Percentiles rank a stretch among this genome's conserved stretches.
Evolutionary conservation across 192 early-diverging fungal species (phyloP).

Genomic region (Dissophora ornata): DNA sequence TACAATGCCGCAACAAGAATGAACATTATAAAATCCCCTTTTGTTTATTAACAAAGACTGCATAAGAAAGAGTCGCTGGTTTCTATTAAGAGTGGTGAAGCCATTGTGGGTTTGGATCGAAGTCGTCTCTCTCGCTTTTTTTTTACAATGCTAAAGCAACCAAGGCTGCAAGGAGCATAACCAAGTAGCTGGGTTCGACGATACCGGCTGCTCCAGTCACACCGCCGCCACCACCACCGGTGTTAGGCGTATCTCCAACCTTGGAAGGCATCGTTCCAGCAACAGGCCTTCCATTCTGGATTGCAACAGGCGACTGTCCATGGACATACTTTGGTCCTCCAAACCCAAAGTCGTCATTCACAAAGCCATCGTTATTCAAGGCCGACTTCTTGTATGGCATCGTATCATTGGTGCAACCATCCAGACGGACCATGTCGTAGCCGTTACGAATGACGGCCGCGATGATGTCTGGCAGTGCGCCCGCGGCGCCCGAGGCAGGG

Average conservation of each 20-base stretch:
- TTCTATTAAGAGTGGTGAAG: too few relatives aligned
- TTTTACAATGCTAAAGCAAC: slow-evolving; percentile 14
- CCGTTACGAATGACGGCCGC: slow-evolving; percentile 53
- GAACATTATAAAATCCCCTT: too few relatives aligned
- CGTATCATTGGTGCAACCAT: slow-evolving; percentile 64
- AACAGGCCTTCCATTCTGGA: slow-evolving; percentile 44
- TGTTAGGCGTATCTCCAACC: background rate
- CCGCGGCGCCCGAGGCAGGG: slow-evolving; percentile 59
- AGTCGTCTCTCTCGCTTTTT: background rate
- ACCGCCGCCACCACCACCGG: background rate
- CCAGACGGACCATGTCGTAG: slow-evolving; percentile 65
- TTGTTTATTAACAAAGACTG: too few relatives aligned
- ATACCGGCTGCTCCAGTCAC: background rate
- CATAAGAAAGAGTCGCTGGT: too few relatives aligned
- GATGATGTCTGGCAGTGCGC: slow-evolving; percentile 58
- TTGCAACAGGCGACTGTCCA: slow-evolving; percentile 55
- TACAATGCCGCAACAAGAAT: too few relatives aligned
- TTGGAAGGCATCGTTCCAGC: slow-evolving; percentile 42
- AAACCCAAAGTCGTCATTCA: slow-evolving; percentile 58
- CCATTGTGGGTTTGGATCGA: too few relatives aligned
- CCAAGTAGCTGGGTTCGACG: background rate
- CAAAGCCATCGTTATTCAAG: slow-evolving; percentile 48
- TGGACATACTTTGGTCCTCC: slow-evolving; percentile 56
- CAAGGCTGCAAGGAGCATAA: background rate
- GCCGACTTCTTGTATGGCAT: slow-evolving; percentile 57